Base-by-base conservation (phyloP, 495 filamentous ascomycete genomes). In the Hypoxylon cercidicola region DNA sequence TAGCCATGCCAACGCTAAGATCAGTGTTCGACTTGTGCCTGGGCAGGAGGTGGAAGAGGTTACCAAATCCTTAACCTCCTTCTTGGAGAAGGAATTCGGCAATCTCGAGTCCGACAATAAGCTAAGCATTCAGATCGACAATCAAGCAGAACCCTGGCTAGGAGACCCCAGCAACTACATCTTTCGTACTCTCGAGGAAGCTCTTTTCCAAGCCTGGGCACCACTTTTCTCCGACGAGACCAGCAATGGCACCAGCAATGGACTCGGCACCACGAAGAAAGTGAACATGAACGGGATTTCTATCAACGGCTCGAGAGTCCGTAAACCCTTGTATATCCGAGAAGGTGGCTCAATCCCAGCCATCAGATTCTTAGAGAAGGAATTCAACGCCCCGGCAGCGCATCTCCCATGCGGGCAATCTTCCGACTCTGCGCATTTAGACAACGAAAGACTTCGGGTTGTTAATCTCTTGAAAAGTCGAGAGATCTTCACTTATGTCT, bases 351-450 rank as follows among this genome's bases (percentile, higher is more conserved):
- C 90, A 0, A 98, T 99, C 64, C 93, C 96, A 1, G 88, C 91
- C 0, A 97, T 97, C 57, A 80, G 95, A 9, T 98, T 98, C 74
- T 74, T 99, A 45, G 95, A 99, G 74, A 95, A 96, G 77, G 93
- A 96, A 69, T 98, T 98, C 71, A 84, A 84, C 1, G 95, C 95
- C 0, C 93, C 93, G 0, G 95, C 96, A 0, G 95, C 95, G 0
- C 94, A 98, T 75, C 72, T 99, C 39, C 96, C 95, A 0, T 97
- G 93, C 71, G 95, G 95, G 1, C 95, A 98, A 75, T 93, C 93
- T 40, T 97, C 93, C 71, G 95, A 99, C 73, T 85, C 86, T 51
- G 95, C 93, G 21, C 95, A 99, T 87, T 76, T 99, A 76, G 92
- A 96, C 68, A 97, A 98, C 73, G 95, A 99, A 82, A 79, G 96